Evolutionary conservation across 805 yeast genomes (phyloP).

Genomic region (Sugiyamaella qingdaonensis): DNA sequence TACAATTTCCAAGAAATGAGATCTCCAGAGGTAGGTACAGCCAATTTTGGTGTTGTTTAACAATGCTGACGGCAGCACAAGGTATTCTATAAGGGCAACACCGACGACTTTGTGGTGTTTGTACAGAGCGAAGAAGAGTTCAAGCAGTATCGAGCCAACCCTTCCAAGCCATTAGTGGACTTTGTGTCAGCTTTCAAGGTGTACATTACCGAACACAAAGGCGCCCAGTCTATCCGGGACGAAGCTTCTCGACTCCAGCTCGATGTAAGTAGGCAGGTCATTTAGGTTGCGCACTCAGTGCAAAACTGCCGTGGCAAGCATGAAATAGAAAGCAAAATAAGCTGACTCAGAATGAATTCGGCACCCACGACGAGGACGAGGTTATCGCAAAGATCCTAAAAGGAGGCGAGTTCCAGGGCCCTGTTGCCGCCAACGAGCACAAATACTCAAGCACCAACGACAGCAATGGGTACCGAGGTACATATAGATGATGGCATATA

Average conservation of each 20-base stretch:
- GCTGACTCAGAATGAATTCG: conserved; percentile 56
- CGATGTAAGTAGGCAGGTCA: conserved; percentile 16
- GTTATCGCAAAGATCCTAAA: conserved; percentile 55
- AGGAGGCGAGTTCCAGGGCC: conserved; percentile 53
- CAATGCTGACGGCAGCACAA: conserved; percentile 30
- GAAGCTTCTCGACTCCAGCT: conserved; percentile 66
- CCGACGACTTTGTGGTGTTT: conserved; percentile 62
- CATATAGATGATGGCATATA: conserved; percentile 1
- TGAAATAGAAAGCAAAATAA: not conserved
- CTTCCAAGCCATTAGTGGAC: conserved; percentile 52
- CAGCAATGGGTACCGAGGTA: conserved; percentile 35
- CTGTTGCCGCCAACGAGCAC: not conserved
- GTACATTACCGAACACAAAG: conserved; percentile 59
- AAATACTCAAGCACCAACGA: conserved; percentile 42
- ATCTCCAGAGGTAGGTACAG: not conserved
- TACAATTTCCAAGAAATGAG: too few species aligned
- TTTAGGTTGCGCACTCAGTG: not conserved
- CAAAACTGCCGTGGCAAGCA: not conserved
- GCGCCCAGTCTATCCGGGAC: conserved; percentile 66
- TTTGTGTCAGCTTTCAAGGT: conserved; percentile 63
- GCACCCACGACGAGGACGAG: conserved; percentile 50
- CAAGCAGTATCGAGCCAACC: conserved; percentile 45
- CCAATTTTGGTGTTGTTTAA: not conserved
- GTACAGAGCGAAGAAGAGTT: conserved; percentile 50
- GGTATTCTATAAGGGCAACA: conserved; percentile 55